Evolutionary conservation across 176 grass and related monocot species (phyloP), one percentile per base, ranked within the genome.

Genomic region (Musa beccarii): DNA sequence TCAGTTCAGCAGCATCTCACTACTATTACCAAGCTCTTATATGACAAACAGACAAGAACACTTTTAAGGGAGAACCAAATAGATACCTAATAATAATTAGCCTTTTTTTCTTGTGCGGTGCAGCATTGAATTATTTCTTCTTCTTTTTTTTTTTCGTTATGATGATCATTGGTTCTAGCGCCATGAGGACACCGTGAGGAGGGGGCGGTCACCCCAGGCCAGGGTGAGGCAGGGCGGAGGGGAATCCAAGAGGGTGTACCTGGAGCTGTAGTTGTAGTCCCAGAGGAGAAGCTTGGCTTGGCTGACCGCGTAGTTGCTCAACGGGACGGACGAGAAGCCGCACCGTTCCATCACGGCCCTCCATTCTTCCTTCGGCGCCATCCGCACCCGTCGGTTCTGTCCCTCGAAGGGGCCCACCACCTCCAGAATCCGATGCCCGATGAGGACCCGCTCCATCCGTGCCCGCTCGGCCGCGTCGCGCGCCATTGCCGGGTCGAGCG

Each of bases 131-230:
- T 43, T 43, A 43, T 43, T 43, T 43, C 34, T 43, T 43, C 3
- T 43, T 43, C 4, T 43, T 43, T 5, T 34, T 43, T 5, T 34
- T 43, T 43, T 43, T 29, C 3, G 34, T 43, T 43, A 6, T 0
- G 34, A 43, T 43, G 34, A 43, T 43, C 34, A 43, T 6, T 43
- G 4, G 34, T 43, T 0, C 51, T 74, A 99, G 81, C 83, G 81
- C 96, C 96, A 99, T 17, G 91, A 89, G 69, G 96, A 99, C n/a
- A 99, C 89, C 2, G 96, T 95, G 81, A 99, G 85, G 59, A 99
- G 82, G 1, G 87, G 89, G 59, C 84, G 85, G n/a, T 85, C 83
- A 72, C 87, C 90, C 96, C 96, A 99, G 8, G 87, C 96, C 22
- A 99, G 79, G 0, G 96, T 87, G 54, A 99, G 80, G 81, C 94